Evolutionary conservation across 2,329 filamentous ascomycete species (phyloP).

Genomic region (Corinectria fuckeliana): DNA sequence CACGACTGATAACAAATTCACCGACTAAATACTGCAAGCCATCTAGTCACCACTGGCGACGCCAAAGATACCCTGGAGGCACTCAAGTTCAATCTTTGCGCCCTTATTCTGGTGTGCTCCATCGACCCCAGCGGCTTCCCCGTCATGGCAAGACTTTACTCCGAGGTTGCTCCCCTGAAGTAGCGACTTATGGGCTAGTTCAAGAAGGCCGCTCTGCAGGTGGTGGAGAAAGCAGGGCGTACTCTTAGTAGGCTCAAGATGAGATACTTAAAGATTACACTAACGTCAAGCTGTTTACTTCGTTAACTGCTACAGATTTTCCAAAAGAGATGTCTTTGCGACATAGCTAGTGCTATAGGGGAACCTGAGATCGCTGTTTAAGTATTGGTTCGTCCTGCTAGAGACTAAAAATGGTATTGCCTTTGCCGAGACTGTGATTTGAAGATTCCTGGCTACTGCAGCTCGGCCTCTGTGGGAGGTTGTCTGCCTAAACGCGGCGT

Average conservation of each 20-base stretch:
- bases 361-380: no score
- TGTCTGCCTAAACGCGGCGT: no score
- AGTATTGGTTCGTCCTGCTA: no score
- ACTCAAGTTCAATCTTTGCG: conserved; percentile 64
- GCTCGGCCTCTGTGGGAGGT: no score
- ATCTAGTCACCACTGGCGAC: conserved; percentile 62
- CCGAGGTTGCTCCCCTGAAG: conserved; percentile 60
- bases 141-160: conserved; percentile 70
- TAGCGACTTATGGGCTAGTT: conserved; percentile 60
- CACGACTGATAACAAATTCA: conserved; percentile 37
- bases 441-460: no score
- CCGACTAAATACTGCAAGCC: conserved; percentile 49
- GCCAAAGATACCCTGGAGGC: conserved; percentile 65
- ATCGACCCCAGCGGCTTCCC: conserved; percentile 61
- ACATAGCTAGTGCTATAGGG: no score
- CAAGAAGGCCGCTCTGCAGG: conserved; percentile 54
- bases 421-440: no score
- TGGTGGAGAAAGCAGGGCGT: conserved; percentile 49
- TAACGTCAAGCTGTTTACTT: conserved; percentile 44
- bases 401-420: no score
- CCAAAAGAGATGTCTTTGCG: no score
- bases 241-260: no score
- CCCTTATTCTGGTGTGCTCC: conserved; percentile 70
- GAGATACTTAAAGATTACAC: conserved; percentile 45
- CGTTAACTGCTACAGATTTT: no score